phyloP scores from a whole-genome alignment of 2,329 filamentous ascomycete species.

The Lasiodiplodia sp. region DNA sequence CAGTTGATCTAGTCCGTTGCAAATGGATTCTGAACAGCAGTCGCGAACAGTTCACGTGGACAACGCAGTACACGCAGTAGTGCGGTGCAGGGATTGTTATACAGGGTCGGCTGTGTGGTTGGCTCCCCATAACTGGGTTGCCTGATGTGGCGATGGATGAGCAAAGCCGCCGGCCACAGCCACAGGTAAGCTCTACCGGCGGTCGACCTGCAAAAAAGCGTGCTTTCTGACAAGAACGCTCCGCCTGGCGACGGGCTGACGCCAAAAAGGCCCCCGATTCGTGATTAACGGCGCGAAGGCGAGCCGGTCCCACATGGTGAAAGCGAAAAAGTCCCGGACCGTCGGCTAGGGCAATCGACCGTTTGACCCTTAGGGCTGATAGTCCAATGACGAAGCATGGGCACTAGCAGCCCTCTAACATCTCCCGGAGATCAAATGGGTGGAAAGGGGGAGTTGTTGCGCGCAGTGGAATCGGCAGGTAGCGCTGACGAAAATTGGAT shows the following conservation, averaged over 20 bases:
- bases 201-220: not conserved
- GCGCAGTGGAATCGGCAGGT: not conserved
- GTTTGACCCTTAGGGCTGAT: slow-evolving; percentile 12
- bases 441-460: not conserved
- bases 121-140: not conserved
- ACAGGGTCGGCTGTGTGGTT: not conserved
- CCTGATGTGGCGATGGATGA: not conserved
- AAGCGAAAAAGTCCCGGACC: not conserved
- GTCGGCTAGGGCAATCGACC: slow-evolving; percentile 3
- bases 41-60: no score
- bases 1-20: not conserved
- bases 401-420: not conserved
- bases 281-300: not conserved
- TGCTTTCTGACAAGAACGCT: not conserved
- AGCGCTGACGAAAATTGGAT: not conserved
- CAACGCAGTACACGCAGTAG: no score
- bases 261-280: not conserved
- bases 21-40: no score
- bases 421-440: not conserved
- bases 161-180: not conserved
- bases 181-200: not conserved
- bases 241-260: not conserved
- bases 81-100: no score
- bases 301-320: slow-evolving; percentile 1
- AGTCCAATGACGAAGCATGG: not conserved